Evolutionary conservation across 805 yeast genomes (phyloP).

Genomic region (Saturnispora besseyi): DNA sequence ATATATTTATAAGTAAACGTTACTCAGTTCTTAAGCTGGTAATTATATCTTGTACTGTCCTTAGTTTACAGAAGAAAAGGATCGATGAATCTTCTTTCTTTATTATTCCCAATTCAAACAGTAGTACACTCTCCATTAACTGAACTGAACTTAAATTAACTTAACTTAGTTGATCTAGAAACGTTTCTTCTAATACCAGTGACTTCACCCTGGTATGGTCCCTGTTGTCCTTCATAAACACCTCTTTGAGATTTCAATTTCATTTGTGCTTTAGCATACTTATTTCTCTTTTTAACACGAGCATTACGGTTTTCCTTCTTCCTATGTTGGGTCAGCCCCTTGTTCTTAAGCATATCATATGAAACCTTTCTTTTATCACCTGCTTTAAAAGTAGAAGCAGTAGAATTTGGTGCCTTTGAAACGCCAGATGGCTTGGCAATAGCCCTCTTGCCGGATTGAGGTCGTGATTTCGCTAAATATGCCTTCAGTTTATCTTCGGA

Average conservation of each 20-base stretch:
- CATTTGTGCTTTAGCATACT: constrained; percentile 91
- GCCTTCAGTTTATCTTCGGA: constrained; percentile 3
- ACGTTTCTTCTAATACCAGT: constrained; percentile 96
- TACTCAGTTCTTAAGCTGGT: not conserved
- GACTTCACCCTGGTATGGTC: constrained; percentile 86
- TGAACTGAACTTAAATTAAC: constrained; percentile 12
- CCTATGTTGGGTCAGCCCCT: constrained; percentile 89
- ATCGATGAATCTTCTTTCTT: not conserved
- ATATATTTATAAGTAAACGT: no score
- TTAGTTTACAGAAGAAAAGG: not conserved
- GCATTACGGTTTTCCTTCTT: constrained; percentile 92
- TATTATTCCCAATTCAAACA: not conserved
- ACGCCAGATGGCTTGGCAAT: not conserved
- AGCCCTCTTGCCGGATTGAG: not conserved
- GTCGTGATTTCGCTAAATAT: constrained; percentile 1
- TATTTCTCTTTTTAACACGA: constrained; percentile 96
- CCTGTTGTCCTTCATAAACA: constrained; percentile 67
- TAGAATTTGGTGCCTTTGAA: not conserved
- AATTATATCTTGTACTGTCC: no score
- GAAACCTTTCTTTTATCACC: constrained; percentile 91
- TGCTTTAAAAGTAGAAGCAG: constrained; percentile 35
- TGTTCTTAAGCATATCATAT: constrained; percentile 91
- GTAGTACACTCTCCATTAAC: no score
- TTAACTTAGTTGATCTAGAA: constrained; percentile 77
- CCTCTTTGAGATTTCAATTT: constrained; percentile 84